Base-by-base conservation (phyloP, 2,329 filamentous ascomycete species). In the Ascochyta pisi region DNA sequence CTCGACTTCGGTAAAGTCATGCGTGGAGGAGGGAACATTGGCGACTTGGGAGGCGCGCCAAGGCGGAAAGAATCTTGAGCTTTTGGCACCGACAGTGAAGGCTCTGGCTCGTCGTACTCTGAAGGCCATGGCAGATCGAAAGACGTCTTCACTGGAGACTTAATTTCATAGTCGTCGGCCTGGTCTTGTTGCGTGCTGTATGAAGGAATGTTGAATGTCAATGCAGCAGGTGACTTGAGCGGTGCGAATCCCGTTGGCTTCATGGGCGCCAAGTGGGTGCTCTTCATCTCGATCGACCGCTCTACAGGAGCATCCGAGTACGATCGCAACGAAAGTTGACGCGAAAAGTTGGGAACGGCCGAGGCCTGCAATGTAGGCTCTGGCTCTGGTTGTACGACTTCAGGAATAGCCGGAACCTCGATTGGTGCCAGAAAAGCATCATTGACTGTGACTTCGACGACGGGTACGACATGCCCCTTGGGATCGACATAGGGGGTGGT, bases 261-360 rank as follows among this genome's bases (percentile, higher is more conserved):
- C 33, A 57, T 45, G 9, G 54, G 54, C 22, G 49, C 54, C 33
- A 57, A 23, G 19, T 40, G 38, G 6, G 54, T 48, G 15, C 40
- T 52, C 44, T 45, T 57, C 23, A 39, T 57, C 47, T 59, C 38
- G 43, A 61, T 58, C 38, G 57, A 19, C 54, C 44, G 35, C 31
- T 58, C 23, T n/a, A 65, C 51, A 12, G 55, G 60, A 31, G 63
- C 57, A 34, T 57, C 51, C 24, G 66, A 58, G 15, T 60, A 52
- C 7, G 60, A 62, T 38, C 68, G 62, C 12, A 75, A 58, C 19
- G 73, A 70, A 9, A 77, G 60, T 54, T 76, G 74, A 16, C 76
- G 72, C 16, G 76, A 76, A 58, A 77, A 77, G 52, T 76, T 76
- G 7, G 73, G 71, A 15, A 74, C 67, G 6, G 63, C 40, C 1